Base-by-base conservation (phyloP, 1,284 basidiomycete species). In the Volvariella surrecta region DNA sequence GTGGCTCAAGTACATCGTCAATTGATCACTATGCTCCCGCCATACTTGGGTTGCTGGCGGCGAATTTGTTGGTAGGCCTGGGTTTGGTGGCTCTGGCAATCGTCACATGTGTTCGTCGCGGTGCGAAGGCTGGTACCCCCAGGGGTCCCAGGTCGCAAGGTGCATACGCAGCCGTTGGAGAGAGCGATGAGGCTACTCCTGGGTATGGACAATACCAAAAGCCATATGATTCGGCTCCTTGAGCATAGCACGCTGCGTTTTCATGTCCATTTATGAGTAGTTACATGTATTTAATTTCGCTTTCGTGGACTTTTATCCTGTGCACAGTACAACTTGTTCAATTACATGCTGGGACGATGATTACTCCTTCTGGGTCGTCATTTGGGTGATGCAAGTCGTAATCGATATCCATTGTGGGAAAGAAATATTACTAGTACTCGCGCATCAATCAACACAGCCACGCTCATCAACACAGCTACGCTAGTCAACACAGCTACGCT, bases 11-110 rank as follows among this genome's bases (percentile, higher is more conserved):
- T 6, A 7, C 34, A 15, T 35, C 34, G 7, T 7, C 42, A 3
- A 34, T 58, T 17, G 48, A 50, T n/a, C 55, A 56, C 24, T 60
- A 57, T 42, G 54, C 49, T 2, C 46, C 52, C 3, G 38, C 50
- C 24, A 49, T 55, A 7, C 44, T 63, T 21, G 54, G 48, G 17
- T 49, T 61, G 3, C 50, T 63, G 28, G 56, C 39, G 2, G 53
- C 50, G 4, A 62, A 61, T 44, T 34, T 58, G 9, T 30, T 61
- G 16, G 42, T 63, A 10, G 52, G 55, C 2, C 21, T 60, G 28
- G 34, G 52, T 6, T 46, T 63, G 17, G 24, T 56, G 8, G 46
- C 48, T 4, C 34, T 62, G 17, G 53, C 47, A 1, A 32, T 59
- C 9, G 32, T 60, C 28, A 51, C 20, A n/a, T 61, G 50, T 21